These are phyloP conservation scores for Raphanus hybrid DNA, from an alignment of 441 rosid species.

Conservation along the genomic window DNA sequence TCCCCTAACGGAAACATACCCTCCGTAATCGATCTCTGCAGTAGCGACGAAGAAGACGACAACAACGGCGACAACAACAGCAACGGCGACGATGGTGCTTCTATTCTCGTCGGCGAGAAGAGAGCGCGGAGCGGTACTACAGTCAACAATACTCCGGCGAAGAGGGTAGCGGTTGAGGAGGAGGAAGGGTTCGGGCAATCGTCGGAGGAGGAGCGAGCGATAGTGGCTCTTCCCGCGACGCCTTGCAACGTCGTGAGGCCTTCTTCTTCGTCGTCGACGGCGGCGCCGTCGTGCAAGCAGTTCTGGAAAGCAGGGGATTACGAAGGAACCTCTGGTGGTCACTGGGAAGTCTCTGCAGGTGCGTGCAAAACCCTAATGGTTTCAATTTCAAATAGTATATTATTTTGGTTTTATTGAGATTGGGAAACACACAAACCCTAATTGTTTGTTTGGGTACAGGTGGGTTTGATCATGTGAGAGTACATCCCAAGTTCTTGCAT, in stretches of 20 bases:
- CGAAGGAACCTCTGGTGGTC: constrained; percentile 57
- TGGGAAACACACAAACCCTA: not conserved
- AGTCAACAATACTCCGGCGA: constrained; percentile 23
- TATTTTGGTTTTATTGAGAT: not conserved
- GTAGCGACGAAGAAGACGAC: constrained; percentile 48
- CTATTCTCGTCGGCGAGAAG: constrained; percentile 29
- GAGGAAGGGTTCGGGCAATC: constrained; percentile 47
- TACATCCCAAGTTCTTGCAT: constrained; percentile 94
- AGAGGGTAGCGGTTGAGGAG: constrained; percentile 45
- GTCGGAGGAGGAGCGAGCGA: not conserved
- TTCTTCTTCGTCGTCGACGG: not conserved
- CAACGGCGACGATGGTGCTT: constrained; percentile 26
- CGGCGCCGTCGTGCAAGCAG: constrained; percentile 49
- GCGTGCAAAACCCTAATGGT: too few species aligned
- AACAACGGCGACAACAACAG: not conserved
- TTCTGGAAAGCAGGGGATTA: constrained; percentile 98
- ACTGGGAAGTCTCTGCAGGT: constrained; percentile 65
- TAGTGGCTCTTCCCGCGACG: constrained; percentile 8
- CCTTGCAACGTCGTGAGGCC: constrained; percentile 17
- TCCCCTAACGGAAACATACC: not conserved
- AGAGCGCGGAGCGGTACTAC: constrained; percentile 31
- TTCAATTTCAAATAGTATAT: too few species aligned
- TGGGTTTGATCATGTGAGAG: constrained; percentile 94
- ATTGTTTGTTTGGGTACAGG: constrained; percentile 40
- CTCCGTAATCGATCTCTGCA: constrained; percentile 53